A percentile compares a stretch with the other conserved stretches of the same genome.
These are phyloP conservation scores for Stemphylium vesicarium DNA, from an alignment of 2,329 filamentous ascomycete species.

Conservation along the genomic window DNA sequence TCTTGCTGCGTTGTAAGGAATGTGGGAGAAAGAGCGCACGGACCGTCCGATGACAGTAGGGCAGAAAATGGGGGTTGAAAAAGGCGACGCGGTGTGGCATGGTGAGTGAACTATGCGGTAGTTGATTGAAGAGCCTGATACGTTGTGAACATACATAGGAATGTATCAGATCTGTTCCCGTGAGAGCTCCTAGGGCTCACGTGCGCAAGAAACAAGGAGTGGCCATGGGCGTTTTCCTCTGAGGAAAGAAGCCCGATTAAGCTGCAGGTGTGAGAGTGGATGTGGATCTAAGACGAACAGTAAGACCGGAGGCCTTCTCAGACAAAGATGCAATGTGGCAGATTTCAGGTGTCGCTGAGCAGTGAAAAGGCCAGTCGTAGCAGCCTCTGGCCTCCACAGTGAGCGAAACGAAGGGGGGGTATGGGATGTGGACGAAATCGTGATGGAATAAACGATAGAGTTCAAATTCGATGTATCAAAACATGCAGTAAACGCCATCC, in stretches of 20 bases:
- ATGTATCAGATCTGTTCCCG: not conserved
- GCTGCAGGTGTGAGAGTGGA: not conserved
- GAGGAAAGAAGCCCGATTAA: not conserved
- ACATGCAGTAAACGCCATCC: conserved; percentile 26
- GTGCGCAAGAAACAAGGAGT: not conserved
- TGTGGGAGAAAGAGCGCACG: not conserved
- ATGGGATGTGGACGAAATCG: not conserved
- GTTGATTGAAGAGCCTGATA: not conserved
- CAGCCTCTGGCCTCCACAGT: not conserved
- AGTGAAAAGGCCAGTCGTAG: not conserved
- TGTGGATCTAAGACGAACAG: not conserved
- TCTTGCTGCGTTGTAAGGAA: not conserved
- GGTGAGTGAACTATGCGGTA: conserved; percentile 7
- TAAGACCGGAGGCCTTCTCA: no score
- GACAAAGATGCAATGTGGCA: no score
- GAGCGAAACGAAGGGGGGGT: not conserved
- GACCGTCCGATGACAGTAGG: not conserved
- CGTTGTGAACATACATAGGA: not conserved
- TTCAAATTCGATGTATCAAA: conserved; percentile 34
- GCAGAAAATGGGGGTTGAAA: conserved; percentile 1
- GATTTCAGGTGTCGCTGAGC: no score
- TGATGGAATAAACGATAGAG: conserved; percentile 6
- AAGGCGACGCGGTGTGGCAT: not conserved
- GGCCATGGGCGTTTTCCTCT: not conserved
- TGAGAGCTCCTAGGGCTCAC: not conserved